phyloP scores from a whole-genome alignment of 148 eudicot species.

The Silene uniflora region DNA sequence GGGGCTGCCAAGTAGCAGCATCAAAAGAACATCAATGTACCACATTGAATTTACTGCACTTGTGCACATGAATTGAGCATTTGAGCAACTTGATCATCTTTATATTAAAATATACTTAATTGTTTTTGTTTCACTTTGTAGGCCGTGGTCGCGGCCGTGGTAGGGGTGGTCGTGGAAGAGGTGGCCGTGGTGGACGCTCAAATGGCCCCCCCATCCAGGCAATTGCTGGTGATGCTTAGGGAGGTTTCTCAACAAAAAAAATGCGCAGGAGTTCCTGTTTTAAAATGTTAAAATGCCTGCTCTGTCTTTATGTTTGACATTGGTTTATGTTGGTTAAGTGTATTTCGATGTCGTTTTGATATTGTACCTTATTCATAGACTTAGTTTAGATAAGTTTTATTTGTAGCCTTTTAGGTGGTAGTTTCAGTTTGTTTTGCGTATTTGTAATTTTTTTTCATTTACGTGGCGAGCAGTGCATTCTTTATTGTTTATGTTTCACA shows the following conservation, averaged over 20 bases:
- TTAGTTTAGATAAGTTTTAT: constrained; percentile 32
- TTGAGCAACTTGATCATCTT: neutral
- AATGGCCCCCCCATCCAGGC: constrained; percentile 58
- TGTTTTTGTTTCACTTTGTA: constrained; percentile 2
- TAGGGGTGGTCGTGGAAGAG: constrained; percentile 59
- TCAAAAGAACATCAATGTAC: no score
- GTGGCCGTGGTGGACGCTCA: constrained; percentile 47
- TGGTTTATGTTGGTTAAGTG: constrained; percentile 31
- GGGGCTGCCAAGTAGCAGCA: no score
- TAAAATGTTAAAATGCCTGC: constrained; percentile 44
- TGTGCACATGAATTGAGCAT: neutral
- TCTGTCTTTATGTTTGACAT: constrained; percentile 41
- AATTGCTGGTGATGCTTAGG: constrained; percentile 47
- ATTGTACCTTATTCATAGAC: constrained; percentile 45
- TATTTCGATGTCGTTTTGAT: constrained; percentile 37
- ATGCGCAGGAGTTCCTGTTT: constrained; percentile 34
- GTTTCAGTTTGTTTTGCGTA: constrained; percentile 32
- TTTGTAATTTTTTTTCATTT: constrained; percentile 34
- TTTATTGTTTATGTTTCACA: constrained; percentile 33
- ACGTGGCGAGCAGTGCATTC: constrained; percentile 64
- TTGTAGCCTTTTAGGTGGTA: constrained; percentile 15
- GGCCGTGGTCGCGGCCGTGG: constrained; percentile 81
- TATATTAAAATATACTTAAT: no score
- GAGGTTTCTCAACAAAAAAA: constrained; percentile 6
- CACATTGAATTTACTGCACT: no score